phyloP scores from a whole-genome alignment of 345 rosid species.

The Nasturtium officinale region DNA sequence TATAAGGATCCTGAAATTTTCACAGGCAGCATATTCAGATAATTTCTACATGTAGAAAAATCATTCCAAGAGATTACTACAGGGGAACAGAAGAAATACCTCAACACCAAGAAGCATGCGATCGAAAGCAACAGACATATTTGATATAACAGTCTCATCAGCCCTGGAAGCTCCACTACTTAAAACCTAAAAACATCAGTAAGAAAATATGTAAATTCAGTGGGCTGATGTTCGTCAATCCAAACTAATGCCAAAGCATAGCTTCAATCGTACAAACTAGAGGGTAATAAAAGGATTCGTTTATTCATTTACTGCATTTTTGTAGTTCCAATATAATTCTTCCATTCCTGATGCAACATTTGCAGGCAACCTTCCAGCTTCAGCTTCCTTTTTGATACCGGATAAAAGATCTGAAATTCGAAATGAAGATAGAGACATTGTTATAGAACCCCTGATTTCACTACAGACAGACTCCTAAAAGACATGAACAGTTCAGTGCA shows the following conservation, averaged over 20 bases:
- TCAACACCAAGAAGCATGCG: conserved; percentile 77
- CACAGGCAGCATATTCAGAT: conserved; percentile 24
- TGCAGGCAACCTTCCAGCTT: conserved; percentile 73
- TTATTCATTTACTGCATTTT: conserved; percentile 80
- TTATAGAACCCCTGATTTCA: not conserved
- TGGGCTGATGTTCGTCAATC: conserved; percentile 1
- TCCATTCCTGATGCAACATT: conserved; percentile 85
- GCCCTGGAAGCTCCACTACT: conserved; percentile 68
- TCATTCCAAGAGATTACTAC: conserved; percentile 13
- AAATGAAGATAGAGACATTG: conserved; percentile 4
- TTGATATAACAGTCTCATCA: conserved; percentile 66
- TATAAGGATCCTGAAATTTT: conserved; percentile 75
- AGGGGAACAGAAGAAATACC: conserved; percentile 52
- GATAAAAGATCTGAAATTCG: conserved; percentile 67
- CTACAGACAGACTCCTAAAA: not conserved
- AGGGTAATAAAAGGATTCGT: conserved; percentile 36
- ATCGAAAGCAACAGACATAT: conserved; percentile 81
- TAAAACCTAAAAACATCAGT: conserved; percentile 59
- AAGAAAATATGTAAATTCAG: not conserved
- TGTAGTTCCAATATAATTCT: conserved; percentile 80
- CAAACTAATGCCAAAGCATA: not conserved
- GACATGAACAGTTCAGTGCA: conserved; percentile 9
- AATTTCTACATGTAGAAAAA: not conserved
- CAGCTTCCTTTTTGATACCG: conserved; percentile 71
- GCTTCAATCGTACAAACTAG: conserved; percentile 27